phyloP scores from a whole-genome alignment of 1,284 basidiomycete genomes.

The Macrocystidia cucumis region DNA sequence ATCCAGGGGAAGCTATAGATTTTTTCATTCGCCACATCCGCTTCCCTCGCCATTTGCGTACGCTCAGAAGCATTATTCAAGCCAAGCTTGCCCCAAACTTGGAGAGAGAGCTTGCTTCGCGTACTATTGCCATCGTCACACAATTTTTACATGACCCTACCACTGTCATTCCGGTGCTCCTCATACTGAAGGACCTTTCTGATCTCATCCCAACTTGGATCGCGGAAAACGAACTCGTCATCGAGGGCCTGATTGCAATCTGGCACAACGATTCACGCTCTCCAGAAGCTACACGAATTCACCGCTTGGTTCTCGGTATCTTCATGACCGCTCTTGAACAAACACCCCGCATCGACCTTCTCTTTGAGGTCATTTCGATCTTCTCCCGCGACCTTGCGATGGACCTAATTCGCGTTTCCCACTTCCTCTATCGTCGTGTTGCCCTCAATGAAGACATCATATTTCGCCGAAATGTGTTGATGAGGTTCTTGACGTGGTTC shows the following conservation, averaged over 20 bases:
- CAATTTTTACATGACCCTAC: constrained; percentile 51
- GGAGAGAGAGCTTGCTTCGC: constrained; percentile 64
- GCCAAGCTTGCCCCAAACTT: constrained; percentile 74
- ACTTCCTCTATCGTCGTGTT: constrained; percentile 87
- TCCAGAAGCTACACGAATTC: constrained; percentile 55
- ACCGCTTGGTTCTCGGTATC: constrained; percentile 66
- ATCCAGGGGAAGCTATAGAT: constrained; percentile 78
- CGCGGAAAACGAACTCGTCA: constrained; percentile 50
- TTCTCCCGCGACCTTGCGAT: constrained; percentile 81
- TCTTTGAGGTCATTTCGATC: constrained; percentile 84
- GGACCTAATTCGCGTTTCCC: constrained; percentile 76
- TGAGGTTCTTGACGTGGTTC: constrained; percentile 85
- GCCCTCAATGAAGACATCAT: constrained; percentile 55
- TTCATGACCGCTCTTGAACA: constrained; percentile 70
- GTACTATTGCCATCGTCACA: constrained; percentile 54
- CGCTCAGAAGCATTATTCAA: constrained; percentile 75
- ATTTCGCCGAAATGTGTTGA: constrained; percentile 79
- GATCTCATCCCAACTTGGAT: constrained; percentile 70
- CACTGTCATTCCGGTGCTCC: constrained; percentile 61
- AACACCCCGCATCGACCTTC: constrained; percentile 72
- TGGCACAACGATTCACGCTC: constrained; percentile 59
- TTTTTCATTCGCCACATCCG: constrained; percentile 81
- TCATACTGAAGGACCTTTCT: constrained; percentile 75
- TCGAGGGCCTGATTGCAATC: constrained; percentile 64
- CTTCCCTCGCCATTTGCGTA: constrained; percentile 70